Evolutionary conservation across 78 protist genomes (phyloP), one percentile per base, ranked within the genome.

Genomic region (Dictyostelium capitatum): DNA sequence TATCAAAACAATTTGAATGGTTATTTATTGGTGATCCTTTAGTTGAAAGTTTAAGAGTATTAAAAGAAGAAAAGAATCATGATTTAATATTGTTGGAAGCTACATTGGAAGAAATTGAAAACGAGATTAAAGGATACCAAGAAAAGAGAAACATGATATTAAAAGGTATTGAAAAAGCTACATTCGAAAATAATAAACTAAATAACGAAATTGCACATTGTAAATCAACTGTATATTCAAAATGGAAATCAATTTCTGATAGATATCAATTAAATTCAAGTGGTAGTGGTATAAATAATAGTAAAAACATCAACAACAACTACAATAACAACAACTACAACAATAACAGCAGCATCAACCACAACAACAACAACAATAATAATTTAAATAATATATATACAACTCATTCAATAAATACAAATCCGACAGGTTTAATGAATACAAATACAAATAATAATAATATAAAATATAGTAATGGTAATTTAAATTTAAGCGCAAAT

Each of bases 21-120:
- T 78, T 46, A 78, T 53, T 46, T 78, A 20, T 74, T 57, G 82
- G 91, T 46, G 91, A 84, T 10, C 91, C 91, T 37, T 46, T 84
- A 43, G 59, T 84, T 1, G 81, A 74, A 17, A 78, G 65, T 46
- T 32, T 84, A 25, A 74, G 23, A 64, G 41, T 47, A 5, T 54
- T 73, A 53, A 19, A 84, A 74, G 73, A 74, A 19, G 74, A 30
- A 9, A 72, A 84, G 15, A 25, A 23, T 2, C 91, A 84, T 48
- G 91, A 84, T 57, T 19, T 74, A 59, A 12, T 23, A 17, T 46
- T 84, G 17, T n/a, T 74, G 19, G 91, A 84, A 28, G 82, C 83
- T 47, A 25, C 54, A 14, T 47, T 84, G 12, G 46, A 43, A 2
- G n/a, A 28, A 0, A 19, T 84, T 0, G 82, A 84, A 17, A 3